phyloP scores from a whole-genome alignment of 208 protist species.

The Leishmania guyanensis region DNA sequence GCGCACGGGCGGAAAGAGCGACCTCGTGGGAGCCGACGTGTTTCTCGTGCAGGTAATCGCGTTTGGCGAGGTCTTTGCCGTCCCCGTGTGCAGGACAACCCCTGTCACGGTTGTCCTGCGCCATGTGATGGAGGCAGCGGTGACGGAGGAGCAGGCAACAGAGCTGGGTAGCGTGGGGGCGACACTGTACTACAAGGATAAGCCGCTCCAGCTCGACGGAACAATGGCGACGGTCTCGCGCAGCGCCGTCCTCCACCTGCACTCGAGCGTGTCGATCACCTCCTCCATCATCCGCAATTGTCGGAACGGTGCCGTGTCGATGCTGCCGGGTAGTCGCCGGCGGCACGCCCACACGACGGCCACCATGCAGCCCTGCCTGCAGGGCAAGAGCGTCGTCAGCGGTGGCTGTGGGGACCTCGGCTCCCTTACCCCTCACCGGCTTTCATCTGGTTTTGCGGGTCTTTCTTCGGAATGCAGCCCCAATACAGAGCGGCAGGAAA shows the following conservation, averaged over 20 bases:
- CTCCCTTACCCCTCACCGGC: conserved; percentile 6
- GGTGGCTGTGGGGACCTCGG: conserved; percentile 1
- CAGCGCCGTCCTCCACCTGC: conserved; percentile 52
- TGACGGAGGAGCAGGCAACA: conserved; percentile 26
- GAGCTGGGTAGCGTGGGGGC: conserved; percentile 36
- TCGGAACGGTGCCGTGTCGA: conserved; percentile 15
- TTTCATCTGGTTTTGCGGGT: conserved; percentile 9
- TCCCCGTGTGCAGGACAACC: conserved; percentile 50
- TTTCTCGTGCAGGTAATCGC: conserved; percentile 27
- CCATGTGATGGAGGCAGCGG: conserved; percentile 48
- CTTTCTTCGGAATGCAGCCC: conserved; percentile 11
- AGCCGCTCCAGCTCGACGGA: conserved; percentile 36
- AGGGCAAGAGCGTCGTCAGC: conserved; percentile 5
- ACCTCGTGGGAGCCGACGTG: not conserved
- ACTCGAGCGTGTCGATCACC: conserved; percentile 37
- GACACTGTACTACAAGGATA: conserved; percentile 48
- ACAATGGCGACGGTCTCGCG: conserved; percentile 38
- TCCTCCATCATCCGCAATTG: conserved; percentile 24
- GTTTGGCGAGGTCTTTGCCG: conserved; percentile 24
- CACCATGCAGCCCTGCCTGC: conserved; percentile 33
- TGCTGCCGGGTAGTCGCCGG: conserved; percentile 22
- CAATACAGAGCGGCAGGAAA: conserved; percentile 12
- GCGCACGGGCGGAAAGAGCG: not conserved
- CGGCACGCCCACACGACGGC: conserved; percentile 16
- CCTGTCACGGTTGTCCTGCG: conserved; percentile 40